Evolutionary conservation across 1,284 basidiomycete species (phyloP).

Genomic region (Malassezia brasiliensis): DNA sequence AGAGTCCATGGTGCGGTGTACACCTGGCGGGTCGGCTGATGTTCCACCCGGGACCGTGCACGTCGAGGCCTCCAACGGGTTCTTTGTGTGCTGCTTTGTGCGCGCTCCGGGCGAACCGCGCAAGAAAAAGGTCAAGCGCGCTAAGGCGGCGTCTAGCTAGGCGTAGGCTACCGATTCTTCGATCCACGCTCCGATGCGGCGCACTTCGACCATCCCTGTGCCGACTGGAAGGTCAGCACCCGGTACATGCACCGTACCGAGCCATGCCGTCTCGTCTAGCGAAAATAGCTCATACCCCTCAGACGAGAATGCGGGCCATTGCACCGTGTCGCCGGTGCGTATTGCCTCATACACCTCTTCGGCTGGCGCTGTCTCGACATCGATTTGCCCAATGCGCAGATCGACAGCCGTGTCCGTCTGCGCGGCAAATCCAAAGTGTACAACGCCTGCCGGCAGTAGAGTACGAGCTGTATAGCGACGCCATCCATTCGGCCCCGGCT

Average conservation of each 20-base stretch:
- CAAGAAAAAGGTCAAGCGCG: too few relatives aligned
- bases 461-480: not conserved
- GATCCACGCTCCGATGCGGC: not conserved
- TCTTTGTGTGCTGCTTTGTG: constrained; percentile 38
- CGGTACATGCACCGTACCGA: constrained; percentile 5
- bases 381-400: not conserved
- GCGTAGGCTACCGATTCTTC: not conserved
- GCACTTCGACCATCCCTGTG: not conserved
- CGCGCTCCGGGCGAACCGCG: not conserved
- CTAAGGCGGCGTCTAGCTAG: not conserved
- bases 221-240: not conserved
- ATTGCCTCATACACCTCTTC: constrained; percentile 4
- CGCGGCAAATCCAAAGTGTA: not conserved
- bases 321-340: not conserved
- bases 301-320: constrained; percentile 19
- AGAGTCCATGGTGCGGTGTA: constrained; percentile 26
- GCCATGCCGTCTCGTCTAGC: constrained; percentile 2
- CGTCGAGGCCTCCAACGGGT: constrained; percentile 30
- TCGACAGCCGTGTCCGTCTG: not conserved
- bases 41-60: constrained; percentile 16
- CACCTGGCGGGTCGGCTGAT: constrained; percentile 20
- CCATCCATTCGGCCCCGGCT: not conserved
- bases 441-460: not conserved
- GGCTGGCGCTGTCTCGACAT: not conserved
- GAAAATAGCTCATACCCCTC: constrained; percentile 15